Conservation (phyloP, 805 yeast species). For the Starmera quercuum region DNA sequence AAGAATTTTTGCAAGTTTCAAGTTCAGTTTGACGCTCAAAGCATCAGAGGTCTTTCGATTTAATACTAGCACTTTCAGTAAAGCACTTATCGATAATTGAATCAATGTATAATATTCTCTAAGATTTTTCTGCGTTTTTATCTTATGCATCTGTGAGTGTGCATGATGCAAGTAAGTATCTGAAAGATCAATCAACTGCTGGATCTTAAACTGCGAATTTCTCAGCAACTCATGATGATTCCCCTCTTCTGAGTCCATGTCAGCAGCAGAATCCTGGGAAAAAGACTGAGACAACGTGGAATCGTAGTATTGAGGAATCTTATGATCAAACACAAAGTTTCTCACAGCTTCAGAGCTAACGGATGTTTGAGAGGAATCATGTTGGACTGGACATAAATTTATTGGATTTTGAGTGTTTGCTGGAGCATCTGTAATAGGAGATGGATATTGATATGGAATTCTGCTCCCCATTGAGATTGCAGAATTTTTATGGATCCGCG, state of each 20-base stretch:
- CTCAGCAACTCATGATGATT: neutral
- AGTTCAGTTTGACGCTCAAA: constrained; percentile 16
- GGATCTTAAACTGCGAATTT: no score
- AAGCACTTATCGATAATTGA: constrained; percentile 18
- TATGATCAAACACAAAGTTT: no score
- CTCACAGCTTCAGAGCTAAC: no score
- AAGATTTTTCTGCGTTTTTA: constrained; percentile 16
- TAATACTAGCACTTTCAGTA: constrained; percentile 14
- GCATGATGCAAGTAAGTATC: constrained; percentile 20
- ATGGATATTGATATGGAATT: no score
- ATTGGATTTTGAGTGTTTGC: no score
- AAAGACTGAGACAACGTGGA: no score
- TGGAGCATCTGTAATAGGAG: no score
- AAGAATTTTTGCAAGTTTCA: constrained; percentile 22
- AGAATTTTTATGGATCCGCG: no score
- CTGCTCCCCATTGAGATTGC: no score
- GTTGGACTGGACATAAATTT: no score
- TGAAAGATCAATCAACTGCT: constrained; percentile 3
- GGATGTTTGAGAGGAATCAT: no score
- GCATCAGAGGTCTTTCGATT: constrained; percentile 20
- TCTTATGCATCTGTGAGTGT: constrained; percentile 6
- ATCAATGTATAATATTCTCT: constrained; percentile 25
- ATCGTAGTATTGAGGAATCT: no score
- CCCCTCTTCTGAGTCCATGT: neutral
- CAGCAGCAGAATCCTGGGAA: neutral